These are phyloP conservation scores for Coemansia sp. DNA, from an alignment of 192 early-diverging fungal species.

Conservation along the genomic window DNA sequence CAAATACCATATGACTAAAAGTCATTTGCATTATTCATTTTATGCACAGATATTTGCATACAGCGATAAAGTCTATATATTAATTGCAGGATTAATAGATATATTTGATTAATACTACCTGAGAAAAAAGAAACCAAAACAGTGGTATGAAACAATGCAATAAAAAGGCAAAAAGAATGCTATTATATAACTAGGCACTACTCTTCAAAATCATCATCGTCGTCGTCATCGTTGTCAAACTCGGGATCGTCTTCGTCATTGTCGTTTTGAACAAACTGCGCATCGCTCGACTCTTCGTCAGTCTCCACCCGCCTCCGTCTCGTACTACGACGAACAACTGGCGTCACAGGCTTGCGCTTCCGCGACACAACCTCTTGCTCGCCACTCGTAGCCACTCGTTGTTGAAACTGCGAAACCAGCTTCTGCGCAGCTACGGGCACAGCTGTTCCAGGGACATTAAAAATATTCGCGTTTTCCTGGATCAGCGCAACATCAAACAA, in stretches of 20 bases:
- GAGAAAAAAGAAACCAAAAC: no score
- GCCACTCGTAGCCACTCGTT: neutral
- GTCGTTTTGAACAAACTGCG: neutral
- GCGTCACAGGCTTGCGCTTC: slow-evolving; percentile 18
- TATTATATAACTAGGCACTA: no score
- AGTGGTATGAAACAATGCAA: neutral
- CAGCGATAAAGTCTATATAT: no score
- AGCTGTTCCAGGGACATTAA: slow-evolving; percentile 60
- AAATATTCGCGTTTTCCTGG: slow-evolving; percentile 64
- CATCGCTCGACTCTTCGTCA: neutral
- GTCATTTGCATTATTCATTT: no score
- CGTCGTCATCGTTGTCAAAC: slow-evolving; percentile 17
- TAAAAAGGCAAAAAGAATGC: neutral
- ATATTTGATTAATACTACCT: neutral
- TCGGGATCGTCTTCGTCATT: slow-evolving; percentile 1
- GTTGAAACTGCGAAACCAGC: slow-evolving; percentile 20
- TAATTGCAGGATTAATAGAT: slow-evolving; percentile 8
- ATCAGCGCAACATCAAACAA: slow-evolving; percentile 68
- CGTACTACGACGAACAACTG: neutral
- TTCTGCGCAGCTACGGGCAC: slow-evolving; percentile 39
- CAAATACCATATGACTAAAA: no score
- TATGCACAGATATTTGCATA: no score
- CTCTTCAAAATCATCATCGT: slow-evolving; percentile 1
- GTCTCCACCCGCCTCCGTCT: slow-evolving; percentile 7
- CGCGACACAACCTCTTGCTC: slow-evolving; percentile 5